Base-by-base conservation (phyloP, 805 yeast genomes). In the Ogataea ganodermae region DNA sequence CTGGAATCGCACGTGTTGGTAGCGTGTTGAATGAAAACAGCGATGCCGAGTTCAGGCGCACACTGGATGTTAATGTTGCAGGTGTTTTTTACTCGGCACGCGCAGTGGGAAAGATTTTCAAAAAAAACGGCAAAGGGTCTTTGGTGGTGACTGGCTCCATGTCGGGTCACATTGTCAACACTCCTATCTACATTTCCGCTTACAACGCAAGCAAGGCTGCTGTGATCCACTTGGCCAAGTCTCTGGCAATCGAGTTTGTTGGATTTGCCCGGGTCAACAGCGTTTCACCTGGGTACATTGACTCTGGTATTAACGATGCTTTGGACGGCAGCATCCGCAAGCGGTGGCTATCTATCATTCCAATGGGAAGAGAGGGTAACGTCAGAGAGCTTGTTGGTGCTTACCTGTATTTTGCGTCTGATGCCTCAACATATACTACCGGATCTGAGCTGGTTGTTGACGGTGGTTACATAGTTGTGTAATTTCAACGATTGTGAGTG, bases 131-230 rank as follows among this genome's bases (percentile, higher is more conserved):
- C 26, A 62, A 60, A 36, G 82, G 82, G 22, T 74, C 80, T 6
- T 62, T 78, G 51, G 70, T 78, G 47, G 72, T 76, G 64, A 78
- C 82, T 13, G 81, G 79, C 3, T 76, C 81, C 17, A 77, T 77
- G 80, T 74, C 79, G 10, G 81, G 75, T 7, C 80, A 74, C 63
- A 76, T 78, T 52, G 78, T 74, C 51, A 78, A 78, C 52, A 76
- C 73, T 41, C 82, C 82, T 41, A 71, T 75, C 54, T 66, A 70
- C 53, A 81, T 76, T 56, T 73, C 79, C 38, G 73, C 73, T 35
- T 75, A 75, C 60, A 75, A 75, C 52, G 72, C 74, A 31, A 74
- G 78, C 46, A 75, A 75, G 61, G 79, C 80, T 36, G 80, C 72
- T 32, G 76, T 75, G 44, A 57, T 74, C 51, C 77, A 75, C 52